Evolutionary conservation across 106 monocot species (phyloP), one percentile per base, ranked within the genome.

Genomic region (Ottelia alismoides): DNA sequence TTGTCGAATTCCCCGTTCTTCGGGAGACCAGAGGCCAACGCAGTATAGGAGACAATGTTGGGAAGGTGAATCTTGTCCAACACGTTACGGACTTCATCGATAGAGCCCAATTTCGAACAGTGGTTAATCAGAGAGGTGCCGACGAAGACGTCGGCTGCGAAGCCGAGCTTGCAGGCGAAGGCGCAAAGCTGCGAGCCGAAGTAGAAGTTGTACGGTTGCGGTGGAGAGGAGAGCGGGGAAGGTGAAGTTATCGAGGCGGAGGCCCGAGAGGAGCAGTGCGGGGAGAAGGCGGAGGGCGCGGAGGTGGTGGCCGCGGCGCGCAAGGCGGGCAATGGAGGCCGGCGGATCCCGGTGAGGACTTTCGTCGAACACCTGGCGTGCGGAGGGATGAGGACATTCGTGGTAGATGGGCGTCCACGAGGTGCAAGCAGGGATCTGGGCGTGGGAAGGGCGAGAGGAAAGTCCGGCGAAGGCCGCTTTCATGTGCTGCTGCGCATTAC

Each of bases 341-440:
- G 78, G 65, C 21, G 81, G 21, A 43, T 87, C 86, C 74, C 68
- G 66, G 64, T 54, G 23, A 11, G 71, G 40, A 32, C 57, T 60
- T 72, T 78, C 81, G 43, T 87, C 86, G 65, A 85, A 80, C 74
- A 85, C 61, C 22, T 85, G 65, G 70, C 45, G 70, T 0, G 72
- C 81, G n/a, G n/a, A n/a, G n/a, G n/a, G n/a, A n/a, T n/a, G n/a
- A n/a, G n/a, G n/a, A n/a, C n/a, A n/a, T n/a, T n/a, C n/a, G n/a
- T n/a, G n/a, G n/a, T n/a, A n/a, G n/a, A n/a, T n/a, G n/a, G n/a
- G n/a, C n/a, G n/a, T n/a, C n/a, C n/a, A n/a, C n/a, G n/a, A n/a
- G n/a, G n/a, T n/a, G n/a, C n/a, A n/a, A n/a, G n/a, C n/a, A n/a
- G n/a, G n/a, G n/a, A n/a, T n/a, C n/a, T n/a, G n/a, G n/a, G n/a